Percentiles rank a stretch among this genome's conserved stretches.
These are phyloP conservation scores for Hebeloma cylindrosporum DNA, from an alignment of 768 basidiomycete species.

Conservation along the genomic window DNA sequence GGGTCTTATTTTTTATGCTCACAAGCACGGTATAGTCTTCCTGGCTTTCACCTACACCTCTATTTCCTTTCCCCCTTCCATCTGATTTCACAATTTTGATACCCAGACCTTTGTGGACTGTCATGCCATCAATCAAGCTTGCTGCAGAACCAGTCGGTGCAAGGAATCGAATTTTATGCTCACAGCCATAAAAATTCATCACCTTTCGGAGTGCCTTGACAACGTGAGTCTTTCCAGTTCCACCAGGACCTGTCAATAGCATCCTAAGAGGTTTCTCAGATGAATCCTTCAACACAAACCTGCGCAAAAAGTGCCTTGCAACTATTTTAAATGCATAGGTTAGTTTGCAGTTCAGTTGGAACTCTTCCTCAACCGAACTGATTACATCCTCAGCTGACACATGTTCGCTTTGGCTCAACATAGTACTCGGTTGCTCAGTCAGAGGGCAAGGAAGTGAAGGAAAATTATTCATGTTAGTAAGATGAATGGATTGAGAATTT, in stretches of 20 bases:
- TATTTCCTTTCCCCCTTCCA: slow-evolving; percentile 16
- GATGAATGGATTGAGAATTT: too few relatives aligned
- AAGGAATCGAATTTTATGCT: slow-evolving; percentile 24
- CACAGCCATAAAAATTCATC: slow-evolving; percentile 21
- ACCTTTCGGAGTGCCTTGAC: slow-evolving; percentile 23
- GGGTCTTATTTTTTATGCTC: slow-evolving; percentile 11
- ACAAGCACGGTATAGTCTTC: slow-evolving; percentile 15
- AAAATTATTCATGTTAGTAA: too few relatives aligned
- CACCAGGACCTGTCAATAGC: slow-evolving; percentile 27
- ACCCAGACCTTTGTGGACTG: slow-evolving; percentile 23
- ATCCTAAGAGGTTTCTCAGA: neutral
- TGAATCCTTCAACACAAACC: too few relatives aligned
- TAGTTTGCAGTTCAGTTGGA: too few relatives aligned
- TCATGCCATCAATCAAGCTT: slow-evolving; percentile 27
- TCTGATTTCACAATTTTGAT: slow-evolving; percentile 20
- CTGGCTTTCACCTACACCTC: slow-evolving; percentile 7
- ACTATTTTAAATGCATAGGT: too few relatives aligned
- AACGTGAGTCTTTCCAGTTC: slow-evolving; percentile 34
- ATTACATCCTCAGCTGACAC: too few relatives aligned
- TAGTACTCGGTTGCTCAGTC: too few relatives aligned
- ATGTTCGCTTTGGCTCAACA: too few relatives aligned
- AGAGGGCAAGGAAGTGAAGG: too few relatives aligned
- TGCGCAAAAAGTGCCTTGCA: too few relatives aligned
- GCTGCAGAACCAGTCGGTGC: slow-evolving; percentile 34
- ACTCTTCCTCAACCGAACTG: too few relatives aligned